Evolutionary conservation across 352 stramenopile species (phyloP), one percentile per base, ranked within the genome.

Genomic region (Nothophytophthora sp.): DNA sequence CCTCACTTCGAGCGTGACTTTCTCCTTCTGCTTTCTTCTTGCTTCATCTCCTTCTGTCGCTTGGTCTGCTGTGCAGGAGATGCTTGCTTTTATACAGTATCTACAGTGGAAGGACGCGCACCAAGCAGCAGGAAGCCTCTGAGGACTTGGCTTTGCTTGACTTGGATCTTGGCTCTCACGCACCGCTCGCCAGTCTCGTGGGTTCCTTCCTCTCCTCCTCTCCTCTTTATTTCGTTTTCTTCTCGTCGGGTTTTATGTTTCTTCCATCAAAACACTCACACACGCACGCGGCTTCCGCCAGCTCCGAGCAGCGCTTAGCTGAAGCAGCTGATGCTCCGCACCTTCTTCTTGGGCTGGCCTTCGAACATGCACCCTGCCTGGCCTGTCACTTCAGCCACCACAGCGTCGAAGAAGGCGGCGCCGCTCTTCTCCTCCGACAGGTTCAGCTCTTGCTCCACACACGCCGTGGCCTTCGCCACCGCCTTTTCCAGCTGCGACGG

Each of bases 301-400:
- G 19, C 55, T 45, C 12, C 25, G 22, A 28, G 16, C 33, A 46
- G 24, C 35, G 12, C 53, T 76, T 72, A 92, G 55, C 70, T 90
- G 65, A 95, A 90, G 64, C 79, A 91, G 56, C 84, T 95, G 45
- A 95, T 92, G 63, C 84, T 95, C 56, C 84, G 81, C 40, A 92
- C 84, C 67, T 92, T 95, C 56, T 88, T 90, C 74, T 90, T 90
- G 9, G 79, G 84, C 50, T 82, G 60, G 18, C 79, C 61, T 10
- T 70, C 67, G 38, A 91, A 81, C 78, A 92, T 60, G 23, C 24
- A 60, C 13, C 67, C 50, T 16, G 70, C 38, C 11, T 70, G 68
- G 20, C 57, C 35, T 36, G 59, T 52, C 10, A 81, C 69, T 37
- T 85, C 70, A 2, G 60, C 63, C 37, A 92, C 80, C 24, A 95